These are phyloP conservation scores for Coemansia sp. DNA, from an alignment of 192 early-diverging fungal species.

Conservation along the genomic window DNA sequence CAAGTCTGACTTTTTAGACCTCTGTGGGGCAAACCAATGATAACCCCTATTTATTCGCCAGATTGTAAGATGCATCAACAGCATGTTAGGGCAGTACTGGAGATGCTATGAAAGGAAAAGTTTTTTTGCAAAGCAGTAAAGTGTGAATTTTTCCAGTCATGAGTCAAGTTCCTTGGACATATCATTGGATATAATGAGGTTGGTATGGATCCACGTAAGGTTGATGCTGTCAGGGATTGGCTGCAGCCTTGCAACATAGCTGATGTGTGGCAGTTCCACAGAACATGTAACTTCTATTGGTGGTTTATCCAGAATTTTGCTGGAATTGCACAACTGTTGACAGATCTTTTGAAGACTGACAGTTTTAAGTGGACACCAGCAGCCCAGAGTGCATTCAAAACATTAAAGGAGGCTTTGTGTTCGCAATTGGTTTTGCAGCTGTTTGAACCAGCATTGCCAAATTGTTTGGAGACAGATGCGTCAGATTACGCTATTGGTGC, in stretches of 20 bases:
- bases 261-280: too few relatives aligned
- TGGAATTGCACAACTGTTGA: too few relatives aligned
- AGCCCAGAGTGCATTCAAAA: slow-evolving; percentile 4
- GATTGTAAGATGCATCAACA: not conserved
- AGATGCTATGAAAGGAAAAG: not conserved
- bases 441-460: slow-evolving; percentile 5
- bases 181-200: not conserved
- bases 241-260: too few relatives aligned
- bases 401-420: slow-evolving; percentile 1
- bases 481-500: slow-evolving; percentile 6
- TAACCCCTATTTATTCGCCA: not conserved
- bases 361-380: not conserved
- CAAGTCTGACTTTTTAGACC: too few relatives aligned
- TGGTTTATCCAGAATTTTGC: too few relatives aligned
- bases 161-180: slow-evolving; percentile 14
- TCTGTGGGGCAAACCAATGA: not conserved
- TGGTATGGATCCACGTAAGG: not conserved
- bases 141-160: not conserved
- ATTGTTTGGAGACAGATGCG: slow-evolving; percentile 9
- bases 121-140: slow-evolving; percentile 1
- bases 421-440: slow-evolving; percentile 5
- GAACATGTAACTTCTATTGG: too few relatives aligned
- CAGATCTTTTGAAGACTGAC: too few relatives aligned
- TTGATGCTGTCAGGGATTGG: too few relatives aligned
- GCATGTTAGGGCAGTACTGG: not conserved